These are phyloP conservation scores for Calvatia gigantea DNA, from an alignment of 768 basidiomycete species.

Conservation along the genomic window DNA sequence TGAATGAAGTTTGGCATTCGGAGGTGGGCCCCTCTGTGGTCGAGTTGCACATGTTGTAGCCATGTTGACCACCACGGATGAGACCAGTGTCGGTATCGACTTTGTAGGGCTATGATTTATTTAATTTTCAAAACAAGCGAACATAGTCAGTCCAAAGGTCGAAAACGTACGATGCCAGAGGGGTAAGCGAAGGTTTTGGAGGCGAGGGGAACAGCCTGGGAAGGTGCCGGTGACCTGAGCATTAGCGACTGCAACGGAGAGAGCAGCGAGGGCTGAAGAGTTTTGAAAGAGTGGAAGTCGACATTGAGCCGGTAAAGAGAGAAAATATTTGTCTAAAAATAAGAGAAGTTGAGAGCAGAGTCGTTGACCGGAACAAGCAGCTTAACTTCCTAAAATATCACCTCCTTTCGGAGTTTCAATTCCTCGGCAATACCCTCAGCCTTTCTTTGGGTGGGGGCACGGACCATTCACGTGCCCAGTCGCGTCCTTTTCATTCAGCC, in stretches of 20 bases:
- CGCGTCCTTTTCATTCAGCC: slow-evolving; percentile 4
- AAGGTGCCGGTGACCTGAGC: slow-evolving; percentile 34
- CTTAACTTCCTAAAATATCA: slow-evolving; percentile 6
- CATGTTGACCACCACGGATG: slow-evolving; percentile 45
- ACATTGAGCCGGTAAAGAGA: slow-evolving; percentile 28
- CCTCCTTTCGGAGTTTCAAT: slow-evolving; percentile 6
- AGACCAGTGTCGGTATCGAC: slow-evolving; percentile 33
- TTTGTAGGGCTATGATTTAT: slow-evolving; percentile 28
- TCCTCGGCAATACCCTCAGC: background rate
- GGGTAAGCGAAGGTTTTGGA: slow-evolving; percentile 44
- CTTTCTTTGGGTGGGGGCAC: slow-evolving; percentile 9
- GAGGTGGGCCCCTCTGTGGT: slow-evolving; percentile 60
- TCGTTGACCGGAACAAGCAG: background rate
- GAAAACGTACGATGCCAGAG: slow-evolving; percentile 34
- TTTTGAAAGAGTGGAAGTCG: slow-evolving; percentile 39
- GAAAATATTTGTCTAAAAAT: slow-evolving; percentile 7
- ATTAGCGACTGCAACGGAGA: slow-evolving; percentile 21
- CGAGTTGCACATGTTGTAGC: slow-evolving; percentile 69
- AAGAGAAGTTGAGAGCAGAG: slow-evolving; percentile 5
- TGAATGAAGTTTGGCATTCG: slow-evolving; percentile 57
- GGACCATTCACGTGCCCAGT: slow-evolving; percentile 23
- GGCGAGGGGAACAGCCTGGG: slow-evolving; percentile 43
- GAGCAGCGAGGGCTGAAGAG: slow-evolving; percentile 28
- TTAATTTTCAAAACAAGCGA: background rate
- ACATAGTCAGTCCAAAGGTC: background rate